Base-by-base conservation (phyloP, 2,329 filamentous ascomycete species). In the Neoarthrinium moseri region DNA sequence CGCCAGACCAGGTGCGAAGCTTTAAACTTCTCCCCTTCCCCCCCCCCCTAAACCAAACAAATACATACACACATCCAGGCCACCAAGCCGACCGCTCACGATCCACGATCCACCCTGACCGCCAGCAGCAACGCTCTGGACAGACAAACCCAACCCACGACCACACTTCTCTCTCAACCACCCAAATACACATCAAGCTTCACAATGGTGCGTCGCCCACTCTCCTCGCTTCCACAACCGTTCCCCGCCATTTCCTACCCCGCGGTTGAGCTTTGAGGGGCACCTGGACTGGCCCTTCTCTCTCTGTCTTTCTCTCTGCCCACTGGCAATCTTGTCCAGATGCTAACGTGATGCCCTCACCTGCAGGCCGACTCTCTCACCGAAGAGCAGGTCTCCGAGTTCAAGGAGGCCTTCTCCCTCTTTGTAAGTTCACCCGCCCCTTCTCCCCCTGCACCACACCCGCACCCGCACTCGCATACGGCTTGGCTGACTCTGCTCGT, bases 371-470 rank as follows among this genome's bases (percentile, higher is more conserved):
- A 99, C 72, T 92, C 92, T 72, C 87, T 99, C 67, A 97, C 94
- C 63, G 94, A 99, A 82, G 94, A 99, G 79, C 94, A 99, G 83
- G 94, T 99, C 71, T 97, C 94, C 70, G 94, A 99, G 80, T 99
- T 97, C 82, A 99, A 97, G 88, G 94, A 99, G 80, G 94, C 94
- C 46, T 99, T 99, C 78, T 99, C 94, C 71, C 89, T 99, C 58
- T 99, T 99, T 75, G 94, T 99, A 86, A 86, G 94, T 74, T 20
- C 36, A 34, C 17, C 10, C 32, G 30, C 24, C 30, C n/a, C n/a
- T n/a, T 10, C 18, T n/a, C 20, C 22, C 13, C 11, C 20, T 40
- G 15, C 35, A 15, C 24, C 7, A 12, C 15, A 26, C 33, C 17
- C 26, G 22, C 18, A 15, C 35, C 4, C 6, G 11, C 15, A 23